Base-by-base conservation (phyloP, 441 rosid species). In the Isatis lusitanica region DNA sequence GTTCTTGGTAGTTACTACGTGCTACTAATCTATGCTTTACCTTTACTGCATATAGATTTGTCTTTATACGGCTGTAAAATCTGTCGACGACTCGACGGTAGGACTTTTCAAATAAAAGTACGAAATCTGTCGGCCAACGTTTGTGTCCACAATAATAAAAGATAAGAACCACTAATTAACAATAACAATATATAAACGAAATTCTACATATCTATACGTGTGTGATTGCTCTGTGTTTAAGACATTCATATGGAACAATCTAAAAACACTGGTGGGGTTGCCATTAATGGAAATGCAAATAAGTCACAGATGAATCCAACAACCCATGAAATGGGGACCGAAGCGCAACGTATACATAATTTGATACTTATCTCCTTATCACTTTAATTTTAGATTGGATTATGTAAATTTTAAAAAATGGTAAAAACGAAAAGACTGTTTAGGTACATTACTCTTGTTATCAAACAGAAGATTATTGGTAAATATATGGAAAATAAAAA, bases 51-150 rank as follows among this genome's bases (percentile, higher is more conserved):
- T 4, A n/a, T n/a, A n/a, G n/a, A n/a, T n/a, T 62, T 62, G 52
- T 62, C 39, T 5, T 28, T 62, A 62, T 62, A 5, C 7, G 38
- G 38, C 67, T 26, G n/a, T 13, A 42, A 62, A 24, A 62, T 62
- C 36, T 62, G 52, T 62, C 52, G 67, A 52, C 18, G 26, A n/a
- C n/a, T n/a, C n/a, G n/a, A n/a, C n/a, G n/a, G 26, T n/a, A 39
- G 11, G 67, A 43, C 26, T 62, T 60, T 60, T 60, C 48, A 60
- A 39, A 12, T 16, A 39, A 58, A 36, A 58, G 28, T 10, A 58
- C 30, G 4, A 58, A 16, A 15, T 5, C 5, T 7, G 65, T 60
- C 17, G 47, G n/a, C 17, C 24, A 35, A 24, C 65, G 39, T 60
- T 60, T 60, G 35, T 39, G 65, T 40, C 65, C 43, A 58, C 17